Base-by-base conservation (phyloP, 83 land plant genomes). In the Picea abies region DNA sequence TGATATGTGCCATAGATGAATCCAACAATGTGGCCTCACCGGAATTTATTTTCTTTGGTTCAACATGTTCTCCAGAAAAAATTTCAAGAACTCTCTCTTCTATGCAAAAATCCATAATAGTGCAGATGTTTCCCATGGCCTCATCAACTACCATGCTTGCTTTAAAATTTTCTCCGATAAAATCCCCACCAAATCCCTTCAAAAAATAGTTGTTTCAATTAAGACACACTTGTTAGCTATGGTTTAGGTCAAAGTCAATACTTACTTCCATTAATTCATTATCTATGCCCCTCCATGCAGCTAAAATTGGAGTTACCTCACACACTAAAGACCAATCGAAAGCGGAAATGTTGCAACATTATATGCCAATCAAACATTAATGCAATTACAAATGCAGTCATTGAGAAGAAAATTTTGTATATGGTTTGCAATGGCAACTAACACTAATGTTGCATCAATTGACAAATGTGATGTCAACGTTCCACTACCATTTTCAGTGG, bases 61-160 rank as follows among this genome's bases (percentile, higher is more conserved):
- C 82, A 71, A 79, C 63, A 93, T 92, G 83, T 81, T 92, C 90
- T 41, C 66, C 60, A 60, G 82, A 68, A 80, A 92, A 94, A 26
- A 88, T 87, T 4, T 79, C 71, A 52, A 85, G 49, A 23, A 92
- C 84, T 49, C 67, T 79, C 1, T 89, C 90, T 84, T 92, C 92
- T 63, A 91, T 88, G 70, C 89, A 85, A 79, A 92, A 92, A 39
- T 94, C 91, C 60, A 93, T 88, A 68, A 94, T 88, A 0, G 96
- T 94, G 0, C 93, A 89, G 17, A 94, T 94, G 71, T 94, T 94
- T 76, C 84, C 79, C 17, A 94, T 88, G 23, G 92, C 94, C 84
- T 92, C 96, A 11, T 90, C 86, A 19, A 93, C 96, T 60, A 94
- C 84, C 75, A 82, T 78, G 25, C 86, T 92, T 44, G 96, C 92